Base-by-base conservation (phyloP, 129 eudicot genomes). In the Flaveria sonorensis region DNA sequence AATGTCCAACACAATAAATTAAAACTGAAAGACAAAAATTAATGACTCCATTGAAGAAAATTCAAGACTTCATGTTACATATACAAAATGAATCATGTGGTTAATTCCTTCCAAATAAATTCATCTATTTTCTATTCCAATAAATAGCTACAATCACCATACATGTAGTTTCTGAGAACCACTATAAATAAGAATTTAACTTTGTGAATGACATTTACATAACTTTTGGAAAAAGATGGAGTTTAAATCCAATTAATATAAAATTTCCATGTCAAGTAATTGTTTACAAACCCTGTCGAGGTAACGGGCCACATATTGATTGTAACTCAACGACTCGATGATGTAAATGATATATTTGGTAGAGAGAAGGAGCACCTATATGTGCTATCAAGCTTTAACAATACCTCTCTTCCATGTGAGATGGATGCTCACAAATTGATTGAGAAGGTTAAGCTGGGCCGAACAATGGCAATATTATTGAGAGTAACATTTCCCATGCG, bases 321-420 rank as follows among this genome's bases (percentile, higher is more conserved):
- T 30, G 53, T 53, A 36, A 71, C 16, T 15, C 10, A 43, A 24
- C 52, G 50, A 79, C 56, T 72, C 56, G 10, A 56, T 60, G 39
- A 72, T 52, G 48, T 21, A 65, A 63, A 52, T 80, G 18, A 47
- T 80, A 63, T 72, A 72, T 60, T 66, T 51, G 73, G 50, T 79
- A 40, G 51, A 62, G 6, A 71, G 63, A 30, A 18, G 40, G 19
- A 61, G 18, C 42, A 45, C 56, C 83, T 43, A 72, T 62, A 64
- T 16, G 60, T 61, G 83, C 83, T 72, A 79, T 72, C 78, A 72
- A 51, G 74, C 74, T 72, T 63, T 55, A 40, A 53, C 43, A 63
- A 16, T 42, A 50, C 71, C 71, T 69, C 73, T 69, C 73, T 39
- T 65, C 50, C 52, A 47, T 63, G 61, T 28, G 83, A 63, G 45